These are phyloP conservation scores for Pelargonium cotyledonis DNA, from an alignment of 441 rosid species.

Conservation along the genomic window DNA sequence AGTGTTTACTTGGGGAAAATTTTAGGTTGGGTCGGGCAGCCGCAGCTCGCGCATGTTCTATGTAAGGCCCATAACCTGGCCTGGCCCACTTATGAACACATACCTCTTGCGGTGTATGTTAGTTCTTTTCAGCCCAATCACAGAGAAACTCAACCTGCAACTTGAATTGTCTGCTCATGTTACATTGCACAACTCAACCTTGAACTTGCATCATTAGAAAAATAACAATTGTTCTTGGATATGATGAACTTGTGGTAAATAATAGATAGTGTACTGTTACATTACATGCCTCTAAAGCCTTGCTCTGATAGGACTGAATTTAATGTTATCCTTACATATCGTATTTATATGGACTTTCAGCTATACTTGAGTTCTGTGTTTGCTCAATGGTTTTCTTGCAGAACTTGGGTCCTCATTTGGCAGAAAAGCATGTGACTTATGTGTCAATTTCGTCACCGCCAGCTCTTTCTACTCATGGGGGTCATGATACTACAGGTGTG, in stretches of 20 bases:
- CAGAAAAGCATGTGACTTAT: constrained; percentile 33
- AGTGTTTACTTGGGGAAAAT: no score
- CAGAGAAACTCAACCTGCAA: no score
- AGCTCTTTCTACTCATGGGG: constrained; percentile 38
- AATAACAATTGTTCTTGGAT: background rate
- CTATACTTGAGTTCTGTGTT: background rate
- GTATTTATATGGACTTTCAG: background rate
- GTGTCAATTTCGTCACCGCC: constrained; percentile 60
- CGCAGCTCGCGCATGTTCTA: no score
- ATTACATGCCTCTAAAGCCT: background rate
- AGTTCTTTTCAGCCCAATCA: no score
- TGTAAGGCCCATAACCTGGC: no score
- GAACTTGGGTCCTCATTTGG: constrained; percentile 54
- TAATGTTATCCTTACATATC: background rate
- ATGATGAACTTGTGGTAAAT: background rate
- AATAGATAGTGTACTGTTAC: background rate
- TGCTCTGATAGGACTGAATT: background rate
- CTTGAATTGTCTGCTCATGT: no score
- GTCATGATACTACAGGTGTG: constrained; percentile 31
- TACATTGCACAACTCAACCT: background rate
- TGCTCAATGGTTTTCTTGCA: constrained; percentile 20
- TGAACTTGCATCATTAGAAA: background rate
- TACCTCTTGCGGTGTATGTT: no score
- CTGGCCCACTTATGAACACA: no score
- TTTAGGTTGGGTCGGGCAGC: no score